These are phyloP conservation scores for Ambrosiella cleistominuta DNA, from an alignment of 2,329 filamentous ascomycete genomes.

Conservation along the genomic window DNA sequence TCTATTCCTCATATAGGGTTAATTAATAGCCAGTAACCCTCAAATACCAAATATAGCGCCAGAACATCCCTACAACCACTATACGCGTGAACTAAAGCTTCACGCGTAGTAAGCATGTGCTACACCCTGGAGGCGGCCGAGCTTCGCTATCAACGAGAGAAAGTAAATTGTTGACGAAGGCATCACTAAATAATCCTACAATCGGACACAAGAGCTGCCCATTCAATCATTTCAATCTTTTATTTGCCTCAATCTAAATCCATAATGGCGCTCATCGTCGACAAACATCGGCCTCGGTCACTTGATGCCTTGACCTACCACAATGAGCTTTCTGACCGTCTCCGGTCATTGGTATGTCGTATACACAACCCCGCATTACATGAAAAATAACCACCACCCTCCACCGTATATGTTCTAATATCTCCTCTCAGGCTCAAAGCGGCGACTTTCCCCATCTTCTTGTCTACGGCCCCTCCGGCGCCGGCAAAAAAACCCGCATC, in stretches of 20 bases:
- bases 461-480: slow-evolving; percentile 89
- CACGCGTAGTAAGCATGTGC: slow-evolving; percentile 1
- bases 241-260: background rate
- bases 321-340: slow-evolving; percentile 65
- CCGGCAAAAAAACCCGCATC: slow-evolving; percentile 94
- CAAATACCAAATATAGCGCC: slow-evolving; percentile 6
- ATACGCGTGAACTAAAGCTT: slow-evolving; percentile 10
- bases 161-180: background rate
- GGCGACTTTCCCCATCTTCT: slow-evolving; percentile 96
- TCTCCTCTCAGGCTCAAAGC: slow-evolving; percentile 56
- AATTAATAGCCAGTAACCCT: background rate
- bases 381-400: background rate
- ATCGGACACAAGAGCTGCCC: background rate
- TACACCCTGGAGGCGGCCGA: background rate
- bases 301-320: slow-evolving; percentile 75
- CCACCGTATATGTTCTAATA: background rate
- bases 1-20: background rate
- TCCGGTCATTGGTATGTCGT: slow-evolving; percentile 60
- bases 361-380: background rate
- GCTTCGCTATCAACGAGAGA: background rate
- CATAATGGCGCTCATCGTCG: slow-evolving; percentile 51
- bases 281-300: slow-evolving; percentile 55
- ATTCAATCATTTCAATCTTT: background rate
- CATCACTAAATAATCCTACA: background rate
- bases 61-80: slow-evolving; percentile 11